phyloP scores from a whole-genome alignment of 2,329 filamentous ascomycete genomes.

The Canariomyces notabilis region DNA sequence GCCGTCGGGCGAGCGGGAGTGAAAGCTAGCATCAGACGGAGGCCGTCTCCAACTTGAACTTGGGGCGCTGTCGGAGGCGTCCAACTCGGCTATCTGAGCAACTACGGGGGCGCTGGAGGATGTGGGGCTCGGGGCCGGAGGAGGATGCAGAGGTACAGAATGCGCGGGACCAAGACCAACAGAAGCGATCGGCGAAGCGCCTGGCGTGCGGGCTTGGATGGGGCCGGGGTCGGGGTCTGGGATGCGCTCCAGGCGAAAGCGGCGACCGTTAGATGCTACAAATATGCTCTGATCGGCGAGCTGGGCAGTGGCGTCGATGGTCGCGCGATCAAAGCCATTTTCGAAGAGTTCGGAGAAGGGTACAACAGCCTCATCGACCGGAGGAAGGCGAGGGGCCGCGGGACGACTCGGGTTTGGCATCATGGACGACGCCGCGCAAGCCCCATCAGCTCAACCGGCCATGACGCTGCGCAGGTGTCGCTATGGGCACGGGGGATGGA shows the following conservation, averaged over 20 bases:
- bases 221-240: constrained; percentile 7
- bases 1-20: constrained; percentile 13
- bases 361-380: constrained; percentile 24
- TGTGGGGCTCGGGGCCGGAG: not conserved
- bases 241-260: constrained; percentile 26
- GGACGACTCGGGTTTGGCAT: constrained; percentile 25
- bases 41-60: constrained; percentile 19
- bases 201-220: constrained; percentile 4
- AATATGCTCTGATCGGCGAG: constrained; percentile 27
- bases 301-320: constrained; percentile 26
- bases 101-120: not conserved
- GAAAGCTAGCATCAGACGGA: constrained; percentile 16
- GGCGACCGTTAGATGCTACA: constrained; percentile 25
- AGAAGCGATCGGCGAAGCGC: constrained; percentile 1
- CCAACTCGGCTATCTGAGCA: constrained; percentile 1
- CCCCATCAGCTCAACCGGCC: constrained; percentile 23
- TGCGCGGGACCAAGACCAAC: not conserved
- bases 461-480: constrained; percentile 22
- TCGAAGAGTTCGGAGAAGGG: constrained; percentile 27
- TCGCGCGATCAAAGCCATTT: constrained; percentile 24
- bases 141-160: not conserved
- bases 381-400: constrained; percentile 23
- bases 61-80: constrained; percentile 6
- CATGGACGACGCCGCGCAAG: constrained; percentile 24
- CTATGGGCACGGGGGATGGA: constrained; percentile 11